Evolutionary conservation across 2,329 filamentous ascomycete species (phyloP), one percentile per base, ranked within the genome.

Genomic region (Phyllosticta citrichinensis): DNA sequence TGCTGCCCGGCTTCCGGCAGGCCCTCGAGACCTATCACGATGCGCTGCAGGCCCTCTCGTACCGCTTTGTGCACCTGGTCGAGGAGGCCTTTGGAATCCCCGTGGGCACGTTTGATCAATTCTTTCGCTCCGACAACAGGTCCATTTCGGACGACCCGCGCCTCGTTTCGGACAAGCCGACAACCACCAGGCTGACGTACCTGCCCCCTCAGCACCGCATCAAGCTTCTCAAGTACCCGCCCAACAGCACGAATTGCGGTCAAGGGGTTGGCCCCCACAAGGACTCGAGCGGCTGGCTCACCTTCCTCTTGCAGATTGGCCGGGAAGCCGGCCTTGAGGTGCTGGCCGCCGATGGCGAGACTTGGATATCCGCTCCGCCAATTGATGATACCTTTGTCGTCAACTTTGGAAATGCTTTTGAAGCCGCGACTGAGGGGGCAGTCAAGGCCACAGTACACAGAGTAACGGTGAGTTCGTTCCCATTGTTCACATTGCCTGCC

Each of bases 191-290:
- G 40, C 40, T 47, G 40, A 47, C 40, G 40, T 56, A 68, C 51
- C 62, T 73, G 9, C 65, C 67, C 52, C 70, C 72, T 9, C 83
- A 85, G 63, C 82, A 86, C 66, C 80, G 84, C 3, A 75, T 86
- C 50, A 84, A 85, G 65, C 72, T 85, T 2, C 74, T 84, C 2
- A 79, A 77, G 58, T 85, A 85, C 59, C 81, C 81, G 3, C 71
- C 73, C 19, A 62, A 65, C 10, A 27, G 52, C 20, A 27, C 22
- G 30, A 20, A 8, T 5, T 25, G 33, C 8, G 53, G 53, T 40
- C 82, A 85, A 70, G 83, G 83, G 1, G 82, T 86, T 1, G 83
- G 83, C 0, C 79, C 83, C 0, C 83, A 86, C 71, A 85, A 85
- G 66, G 82, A 84, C 68, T 85, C 80, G 0, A 84, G 82, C 0